Base-by-base conservation (phyloP, 2,329 filamentous ascomycete species). In the Fusarium marasasianum region DNA sequence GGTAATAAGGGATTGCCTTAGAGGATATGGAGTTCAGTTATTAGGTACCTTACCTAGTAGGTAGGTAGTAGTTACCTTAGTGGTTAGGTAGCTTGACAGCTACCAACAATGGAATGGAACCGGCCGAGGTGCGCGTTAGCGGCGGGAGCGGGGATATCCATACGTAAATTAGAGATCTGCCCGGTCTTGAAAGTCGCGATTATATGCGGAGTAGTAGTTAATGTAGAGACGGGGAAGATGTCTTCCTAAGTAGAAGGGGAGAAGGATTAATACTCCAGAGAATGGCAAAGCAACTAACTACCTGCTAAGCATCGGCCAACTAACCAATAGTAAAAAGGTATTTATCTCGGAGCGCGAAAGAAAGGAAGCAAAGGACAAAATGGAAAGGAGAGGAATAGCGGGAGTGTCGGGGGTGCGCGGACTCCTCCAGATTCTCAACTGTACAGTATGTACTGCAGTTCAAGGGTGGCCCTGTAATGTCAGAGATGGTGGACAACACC, bases 401-500 rank as follows among this genome's bases (percentile, higher is more conserved):
- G 76, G 66, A 76, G 54, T 58, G 66, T 68, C 73, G 66, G 76
- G 71, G 63, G 53, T 57, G 63, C 59, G 66, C 56, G 45, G 51
- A 66, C 72, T 75, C 72, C 69, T 76, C 72, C 72, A 76, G 74
- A 73, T 77, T 72, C 66, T 57, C 56, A 71, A 50, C 43, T 62
- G n/a, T n/a, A 50, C 43, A 60, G n/a, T n/a, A 35, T 15, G 14
- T 35, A 35, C 48, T 55, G 73, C 66, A 55, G 68, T 66, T 64
- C 70, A 56, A 69, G 66, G 66, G 57, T 64, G 43, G 65, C 68
- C 66, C 65, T 69, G 65, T 45, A 55, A 50, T 59, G 57, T 73
- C 74, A 74, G 76, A 77, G 71, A 76, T 76, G 71, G 73, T 75
- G 76, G 74, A 78, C 54, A 66, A 60, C 43, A 63, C 38, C 60